Conservation (phyloP, 805 yeast species). For the Starmera quercuum region DNA sequence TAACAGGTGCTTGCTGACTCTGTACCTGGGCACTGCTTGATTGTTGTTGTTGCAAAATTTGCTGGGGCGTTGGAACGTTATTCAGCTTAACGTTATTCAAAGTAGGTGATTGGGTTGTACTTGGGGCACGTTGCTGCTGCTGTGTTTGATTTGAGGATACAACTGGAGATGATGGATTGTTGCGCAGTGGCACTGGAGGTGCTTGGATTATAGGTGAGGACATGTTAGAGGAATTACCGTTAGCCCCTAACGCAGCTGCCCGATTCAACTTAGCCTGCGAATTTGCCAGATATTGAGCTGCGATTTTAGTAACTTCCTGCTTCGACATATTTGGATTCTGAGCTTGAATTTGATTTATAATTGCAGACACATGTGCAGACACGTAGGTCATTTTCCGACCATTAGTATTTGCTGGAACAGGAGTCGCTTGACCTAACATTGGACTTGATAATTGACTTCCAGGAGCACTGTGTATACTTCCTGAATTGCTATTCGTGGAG, state of each 20-base stretch:
- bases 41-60: conserved; percentile 29
- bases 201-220: no score
- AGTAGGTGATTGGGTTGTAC: not conserved
- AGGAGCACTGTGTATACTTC: conserved; percentile 12
- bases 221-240: conserved; percentile 9
- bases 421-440: conserved; percentile 3
- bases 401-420: not conserved
- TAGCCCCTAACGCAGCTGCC: conserved; percentile 16
- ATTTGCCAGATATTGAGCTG: conserved; percentile 55
- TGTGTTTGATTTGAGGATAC: not conserved
- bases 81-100: conserved; percentile 3
- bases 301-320: conserved; percentile 58
- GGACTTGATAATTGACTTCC: conserved; percentile 7
- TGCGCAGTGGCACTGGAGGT: conserved; percentile 7
- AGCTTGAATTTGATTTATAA: conserved; percentile 55
- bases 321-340: conserved; percentile 56
- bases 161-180: conserved; percentile 3
- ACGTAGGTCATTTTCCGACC: conserved; percentile 28
- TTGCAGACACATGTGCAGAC: conserved; percentile 58
- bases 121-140: not conserved
- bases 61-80: conserved; percentile 32
- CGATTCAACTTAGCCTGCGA: conserved; percentile 39
- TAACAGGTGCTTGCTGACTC: conserved; percentile 11
- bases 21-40: conserved; percentile 6
- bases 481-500: conserved; percentile 9